Evolutionary conservation across 768 basidiomycete genomes (phyloP).

Genomic region (Mycena metata): DNA sequence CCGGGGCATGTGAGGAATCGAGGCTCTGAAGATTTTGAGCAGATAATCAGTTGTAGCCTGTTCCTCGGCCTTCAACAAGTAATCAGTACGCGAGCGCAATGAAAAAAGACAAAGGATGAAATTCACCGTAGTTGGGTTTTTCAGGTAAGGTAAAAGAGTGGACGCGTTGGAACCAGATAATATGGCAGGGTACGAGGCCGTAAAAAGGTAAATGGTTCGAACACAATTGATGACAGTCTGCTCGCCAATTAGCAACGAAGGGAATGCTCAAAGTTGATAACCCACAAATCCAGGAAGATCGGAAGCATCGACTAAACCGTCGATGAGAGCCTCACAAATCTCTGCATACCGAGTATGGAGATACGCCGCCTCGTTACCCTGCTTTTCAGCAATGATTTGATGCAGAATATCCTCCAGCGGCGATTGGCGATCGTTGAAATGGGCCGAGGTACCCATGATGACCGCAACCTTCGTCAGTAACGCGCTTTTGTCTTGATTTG

Average conservation of each 20-base stretch:
- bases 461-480: slow-evolving; percentile 78
- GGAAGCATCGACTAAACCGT: slow-evolving; percentile 89
- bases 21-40: slow-evolving; percentile 87
- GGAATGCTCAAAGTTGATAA: slow-evolving; percentile 37
- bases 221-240: slow-evolving; percentile 89
- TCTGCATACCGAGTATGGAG: slow-evolving; percentile 81
- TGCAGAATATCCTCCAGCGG: slow-evolving; percentile 89
- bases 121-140: slow-evolving; percentile 79
- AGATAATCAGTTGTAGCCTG: slow-evolving; percentile 87
- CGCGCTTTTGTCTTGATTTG: slow-evolving; percentile 64
- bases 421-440: slow-evolving; percentile 87
- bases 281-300: slow-evolving; percentile 83
- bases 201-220: slow-evolving; percentile 86
- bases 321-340: slow-evolving; percentile 88
- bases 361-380: slow-evolving; percentile 62
- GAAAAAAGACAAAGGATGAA: slow-evolving; percentile 11
- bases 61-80: slow-evolving; percentile 76
- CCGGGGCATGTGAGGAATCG: slow-evolving; percentile 91
- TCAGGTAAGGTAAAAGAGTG: slow-evolving; percentile 91
- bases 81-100: not conserved
- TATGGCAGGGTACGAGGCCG: slow-evolving; percentile 85
- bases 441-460: slow-evolving; percentile 87
- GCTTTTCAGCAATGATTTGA: slow-evolving; percentile 83
- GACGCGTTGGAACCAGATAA: slow-evolving; percentile 89
- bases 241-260: not conserved